Evolutionary conservation across 1,284 basidiomycete species (phyloP).

Genomic region (Rhizoctonia solani): DNA sequence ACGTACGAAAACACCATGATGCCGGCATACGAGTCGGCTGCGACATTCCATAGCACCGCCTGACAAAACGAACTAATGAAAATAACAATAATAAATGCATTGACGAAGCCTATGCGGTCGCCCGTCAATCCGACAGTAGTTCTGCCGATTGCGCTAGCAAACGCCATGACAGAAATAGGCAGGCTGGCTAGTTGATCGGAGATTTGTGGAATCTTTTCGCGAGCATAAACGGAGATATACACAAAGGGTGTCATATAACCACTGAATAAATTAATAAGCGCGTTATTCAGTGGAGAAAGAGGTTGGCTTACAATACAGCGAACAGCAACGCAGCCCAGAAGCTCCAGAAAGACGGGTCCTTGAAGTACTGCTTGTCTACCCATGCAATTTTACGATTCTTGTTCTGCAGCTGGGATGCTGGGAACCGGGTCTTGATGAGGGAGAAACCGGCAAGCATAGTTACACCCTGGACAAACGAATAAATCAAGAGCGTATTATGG

Average conservation of each 20-base stretch:
- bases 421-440: slow-evolving; percentile 37
- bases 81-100: slow-evolving; percentile 39
- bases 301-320: slow-evolving; percentile 28
- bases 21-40: slow-evolving; percentile 38
- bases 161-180: slow-evolving; percentile 41
- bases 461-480: slow-evolving; percentile 37
- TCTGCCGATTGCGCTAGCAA: slow-evolving; percentile 40
- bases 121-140: slow-evolving; percentile 39
- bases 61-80: slow-evolving; percentile 38
- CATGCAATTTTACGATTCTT: slow-evolving; percentile 28
- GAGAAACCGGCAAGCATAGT: slow-evolving; percentile 33
- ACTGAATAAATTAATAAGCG: slow-evolving; percentile 33
- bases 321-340: slow-evolving; percentile 33
- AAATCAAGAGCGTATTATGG: slow-evolving; percentile 39
- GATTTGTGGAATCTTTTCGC: slow-evolving; percentile 22
- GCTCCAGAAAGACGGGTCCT: slow-evolving; percentile 39
- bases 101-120: slow-evolving; percentile 40
- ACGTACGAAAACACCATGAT: slow-evolving; percentile 41
- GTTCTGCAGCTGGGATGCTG: background rate
- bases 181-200: slow-evolving; percentile 34
- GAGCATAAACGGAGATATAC: slow-evolving; percentile 41
- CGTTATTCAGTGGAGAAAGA: background rate
- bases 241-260: slow-evolving; percentile 29
- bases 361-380: slow-evolving; percentile 35
- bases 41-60: slow-evolving; percentile 40